These are phyloP conservation scores for Eleusine indica DNA, from an alignment of 176 grass and related monocot species.

Conservation along the genomic window DNA sequence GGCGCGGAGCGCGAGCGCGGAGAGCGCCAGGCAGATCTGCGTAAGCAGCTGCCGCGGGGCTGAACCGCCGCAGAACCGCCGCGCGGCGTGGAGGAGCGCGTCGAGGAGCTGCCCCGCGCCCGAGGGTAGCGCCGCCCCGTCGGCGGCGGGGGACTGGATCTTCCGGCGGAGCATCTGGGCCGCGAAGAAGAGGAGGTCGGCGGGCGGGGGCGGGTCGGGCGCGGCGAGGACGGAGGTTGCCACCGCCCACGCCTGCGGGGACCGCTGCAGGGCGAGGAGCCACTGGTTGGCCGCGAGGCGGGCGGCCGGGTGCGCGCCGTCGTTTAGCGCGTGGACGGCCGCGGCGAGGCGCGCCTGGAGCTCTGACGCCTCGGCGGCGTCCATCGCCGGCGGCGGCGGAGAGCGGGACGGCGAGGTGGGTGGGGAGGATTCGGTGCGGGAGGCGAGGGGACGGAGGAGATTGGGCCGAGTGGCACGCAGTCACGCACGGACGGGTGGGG, in stretches of 20 bases:
- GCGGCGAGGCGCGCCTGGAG: constrained; percentile 63
- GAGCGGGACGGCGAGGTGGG: background rate
- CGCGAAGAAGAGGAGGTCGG: constrained; percentile 49
- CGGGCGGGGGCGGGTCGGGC: constrained; percentile 49
- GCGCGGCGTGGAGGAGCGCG: constrained; percentile 68
- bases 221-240: constrained; percentile 40
- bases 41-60: constrained; percentile 72
- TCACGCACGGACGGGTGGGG: constrained; percentile 13
- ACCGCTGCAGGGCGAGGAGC: constrained; percentile 47
- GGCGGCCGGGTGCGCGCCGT: constrained; percentile 19
- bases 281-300: constrained; percentile 47
- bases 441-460: constrained; percentile 32
- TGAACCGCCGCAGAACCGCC: constrained; percentile 65
- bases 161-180: constrained; percentile 74
- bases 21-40: constrained; percentile 87
- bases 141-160: constrained; percentile 38
- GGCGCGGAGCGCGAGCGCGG: constrained; percentile 62
- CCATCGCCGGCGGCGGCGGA: constrained; percentile 44
- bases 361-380: constrained; percentile 43
- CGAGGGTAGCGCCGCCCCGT: background rate
- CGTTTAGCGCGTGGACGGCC: constrained; percentile 61
- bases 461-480: constrained; percentile 48
- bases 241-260: constrained; percentile 44
- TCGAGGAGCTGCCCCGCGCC: constrained; percentile 42
- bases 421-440: constrained; percentile 31